Evolutionary conservation across 805 yeast species (phyloP), one percentile per base, ranked within the genome.

Genomic region (Metschnikowia gruessii): DNA sequence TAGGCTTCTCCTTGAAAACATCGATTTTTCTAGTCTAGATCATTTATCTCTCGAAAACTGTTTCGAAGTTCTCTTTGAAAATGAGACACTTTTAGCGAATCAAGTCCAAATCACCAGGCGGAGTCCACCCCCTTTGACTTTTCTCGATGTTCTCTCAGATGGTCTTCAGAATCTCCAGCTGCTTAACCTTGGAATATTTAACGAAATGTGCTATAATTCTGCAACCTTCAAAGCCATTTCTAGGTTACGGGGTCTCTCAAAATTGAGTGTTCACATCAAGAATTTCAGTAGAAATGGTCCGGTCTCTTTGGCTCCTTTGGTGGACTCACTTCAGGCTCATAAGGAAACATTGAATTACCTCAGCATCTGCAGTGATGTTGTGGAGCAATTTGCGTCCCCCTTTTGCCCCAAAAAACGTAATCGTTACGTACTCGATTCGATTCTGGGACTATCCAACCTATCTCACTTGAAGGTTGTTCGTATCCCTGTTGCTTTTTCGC

Each of bases 41-140:
- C 46, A 40, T 35, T 28, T 55, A 16, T 42, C 57, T 13, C 30
- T 55, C 12, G 51, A 46, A 21, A 47, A 47, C 34, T 55, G 58
- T 46, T 35, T 30, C 8, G 55, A 55, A 36, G 22, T 12, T 5
- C 15, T 42, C 15, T 43, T 46, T 15, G 46, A 38, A 6, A 10
- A 28, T 4, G 51, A 37, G 22, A 19, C 16, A 4, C 22, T 37
- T n/a, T 26, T 36, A 5, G 24, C 49, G 7, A 30, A 40, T 9
- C 29, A 30, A 34, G 46, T 46, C 16, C 43, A 26, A 18, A 26
- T 43, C 13, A 28, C 36, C 12, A 36, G 58, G 26, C 47, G 56
- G 5, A 50, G 43, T 3, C 56, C 51, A 11, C 55, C 56, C 7
- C 28, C 47, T 1, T n/a, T 28, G 12, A 36, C 51, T 21, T 55